Percentiles rank a stretch among this genome's conserved stretches.
These are phyloP conservation scores for Sporisorium scitamineum DNA, from an alignment of 1,284 basidiomycete species.

Conservation along the genomic window DNA sequence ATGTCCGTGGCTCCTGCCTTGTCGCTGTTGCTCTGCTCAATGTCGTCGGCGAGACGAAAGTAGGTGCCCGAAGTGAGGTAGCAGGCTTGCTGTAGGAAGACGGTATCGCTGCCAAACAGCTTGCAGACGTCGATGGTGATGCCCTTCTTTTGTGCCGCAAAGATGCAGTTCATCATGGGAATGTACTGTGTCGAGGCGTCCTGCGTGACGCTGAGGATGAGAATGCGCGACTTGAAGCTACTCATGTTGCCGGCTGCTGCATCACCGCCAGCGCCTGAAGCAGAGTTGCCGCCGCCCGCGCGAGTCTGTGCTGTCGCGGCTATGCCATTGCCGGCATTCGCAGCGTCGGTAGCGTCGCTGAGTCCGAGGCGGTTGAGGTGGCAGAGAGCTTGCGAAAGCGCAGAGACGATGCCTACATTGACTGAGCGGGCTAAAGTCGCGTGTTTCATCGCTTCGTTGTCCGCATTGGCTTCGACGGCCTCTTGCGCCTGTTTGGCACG, in stretches of 20 bases:
- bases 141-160: constrained; percentile 97
- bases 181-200: constrained; percentile 90
- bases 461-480: constrained; percentile 12
- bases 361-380: constrained; percentile 47
- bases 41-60: constrained; percentile 83
- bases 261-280: constrained; percentile 1
- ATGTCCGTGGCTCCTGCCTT: constrained; percentile 23
- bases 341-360: constrained; percentile 35
- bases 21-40: constrained; percentile 78
- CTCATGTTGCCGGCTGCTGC: constrained; percentile 20
- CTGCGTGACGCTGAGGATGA: constrained; percentile 91
- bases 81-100: constrained; percentile 96
- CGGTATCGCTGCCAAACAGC: constrained; percentile 86
- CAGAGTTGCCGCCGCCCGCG: constrained; percentile 24
- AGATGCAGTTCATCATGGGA: constrained; percentile 98
- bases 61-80: constrained; percentile 95
- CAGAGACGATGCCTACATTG: constrained; percentile 51
- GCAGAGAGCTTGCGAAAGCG: constrained; percentile 53
- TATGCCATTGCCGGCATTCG: constrained; percentile 24
- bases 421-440: constrained; percentile 31
- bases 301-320: constrained; percentile 33
- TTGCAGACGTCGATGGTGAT: constrained; percentile 96
- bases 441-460: constrained; percentile 27
- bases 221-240: constrained; percentile 74
- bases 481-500: constrained; percentile 32